Evolutionary conservation across 208 protist species (phyloP), one percentile per base, ranked within the genome.

Genomic region (Phytomonas sp.): DNA sequence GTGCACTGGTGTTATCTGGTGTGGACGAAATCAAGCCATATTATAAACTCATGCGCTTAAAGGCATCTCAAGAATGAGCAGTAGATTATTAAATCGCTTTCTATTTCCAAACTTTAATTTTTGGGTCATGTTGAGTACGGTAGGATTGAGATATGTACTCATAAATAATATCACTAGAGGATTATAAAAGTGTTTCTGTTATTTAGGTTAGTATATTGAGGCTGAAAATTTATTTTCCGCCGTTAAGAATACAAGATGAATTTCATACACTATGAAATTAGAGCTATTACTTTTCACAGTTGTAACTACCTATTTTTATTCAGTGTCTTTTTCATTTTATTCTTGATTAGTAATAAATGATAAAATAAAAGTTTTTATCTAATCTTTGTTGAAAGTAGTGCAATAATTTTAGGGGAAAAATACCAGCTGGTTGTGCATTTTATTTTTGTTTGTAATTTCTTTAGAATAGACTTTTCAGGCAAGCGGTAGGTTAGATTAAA

Each of bases 1-100:
- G 88, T 62, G 84, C 88, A 62, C 79, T 87, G 56, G 88, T 93
- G 76, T 70, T 93, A 31, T 88, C 84, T 43, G 85, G 83, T 46
- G 85, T 92, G 62, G 89, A 95, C 74, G 83, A 83, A 36, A 83
- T 95, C 74, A 91, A 91, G 76, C 84, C 86, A 62, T 86, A 89
- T 78, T 95, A 93, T 72, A 76, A 63, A 76, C 32, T 73, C 64
- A 67, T 84, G 87, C 74, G 79, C 73, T 32, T 73, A 74, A 78
- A 74, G 71, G 66, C 60, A 7, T 70, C 74, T 70, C 75, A 71
- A 34, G 26, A 56, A 59, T 60, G 15, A 13, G n/a, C 23, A n/a
- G 28, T 56, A 68, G 69, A 72, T 33, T 73, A 40, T 59, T 37
- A 29, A 56, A 56, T 56, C 3, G 46, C 26, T 26, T 56, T 9